These are phyloP conservation scores for Diaporthe aspalathi DNA, from an alignment of 2,329 filamentous ascomycete genomes.

Conservation along the genomic window DNA sequence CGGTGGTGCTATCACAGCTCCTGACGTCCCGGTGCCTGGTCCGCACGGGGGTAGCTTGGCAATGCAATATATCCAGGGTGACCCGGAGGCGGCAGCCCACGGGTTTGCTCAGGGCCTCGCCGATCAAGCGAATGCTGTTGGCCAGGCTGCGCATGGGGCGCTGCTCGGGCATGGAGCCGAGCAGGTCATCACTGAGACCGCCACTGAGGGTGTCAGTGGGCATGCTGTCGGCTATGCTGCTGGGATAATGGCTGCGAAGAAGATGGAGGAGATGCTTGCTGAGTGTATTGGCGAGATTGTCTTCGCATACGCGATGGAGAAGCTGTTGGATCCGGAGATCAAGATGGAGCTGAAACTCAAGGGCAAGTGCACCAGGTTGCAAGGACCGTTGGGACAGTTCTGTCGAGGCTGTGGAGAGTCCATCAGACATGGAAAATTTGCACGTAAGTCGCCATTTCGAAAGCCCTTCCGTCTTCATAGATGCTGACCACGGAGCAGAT, in stretches of 20 bases:
- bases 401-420: slow-evolving; percentile 34
- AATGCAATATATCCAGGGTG: slow-evolving; percentile 20
- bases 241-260: slow-evolving; percentile 35
- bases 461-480: neutral
- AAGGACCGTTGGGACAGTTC: slow-evolving; percentile 35
- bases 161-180: slow-evolving; percentile 32
- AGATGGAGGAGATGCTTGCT: slow-evolving; percentile 38
- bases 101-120: slow-evolving; percentile 35
- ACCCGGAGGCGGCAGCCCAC: slow-evolving; percentile 34
- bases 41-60: slow-evolving; percentile 17
- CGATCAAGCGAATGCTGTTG: slow-evolving; percentile 35
- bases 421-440: slow-evolving; percentile 35
- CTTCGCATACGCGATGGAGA: slow-evolving; percentile 37
- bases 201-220: slow-evolving; percentile 25
- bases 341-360: slow-evolving; percentile 34
- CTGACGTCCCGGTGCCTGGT: slow-evolving; percentile 34
- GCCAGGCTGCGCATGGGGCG: slow-evolving; percentile 32
- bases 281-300: slow-evolving; percentile 37
- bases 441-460: slow-evolving; percentile 12
- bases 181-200: slow-evolving; percentile 19
- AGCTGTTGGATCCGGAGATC: slow-evolving; percentile 37
- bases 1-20: slow-evolving; percentile 11
- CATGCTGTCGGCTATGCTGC: slow-evolving; percentile 36
- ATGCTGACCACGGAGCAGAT: slow-evolving; percentile 1
- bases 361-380: slow-evolving; percentile 35